These are phyloP conservation scores for Zygosaccharomyces sapae DNA, from an alignment of 1,139 yeast species.

Conservation along the genomic window DNA sequence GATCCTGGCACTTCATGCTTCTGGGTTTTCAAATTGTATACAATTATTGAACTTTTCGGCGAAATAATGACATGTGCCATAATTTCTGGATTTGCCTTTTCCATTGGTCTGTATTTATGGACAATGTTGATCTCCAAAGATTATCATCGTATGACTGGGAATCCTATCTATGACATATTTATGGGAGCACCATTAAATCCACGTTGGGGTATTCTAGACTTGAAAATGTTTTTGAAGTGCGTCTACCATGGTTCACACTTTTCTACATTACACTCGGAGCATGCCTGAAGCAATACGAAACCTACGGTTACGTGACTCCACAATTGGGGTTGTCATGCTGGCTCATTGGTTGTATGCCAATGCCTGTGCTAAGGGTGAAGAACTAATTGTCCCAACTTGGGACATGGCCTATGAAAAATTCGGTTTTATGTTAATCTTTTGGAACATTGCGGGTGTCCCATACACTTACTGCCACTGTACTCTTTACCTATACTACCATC, in stretches of 20 bases:
- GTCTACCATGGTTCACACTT: constrained; percentile 93
- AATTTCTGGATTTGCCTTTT: constrained; percentile 62
- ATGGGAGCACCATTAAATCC: constrained; percentile 98
- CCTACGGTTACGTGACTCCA: constrained; percentile 72
- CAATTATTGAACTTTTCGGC: constrained; percentile 76
- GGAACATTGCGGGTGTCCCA: constrained; percentile 99
- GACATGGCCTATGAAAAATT: constrained; percentile 99
- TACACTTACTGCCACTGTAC: constrained; percentile 96
- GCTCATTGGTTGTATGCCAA: constrained; percentile 96
- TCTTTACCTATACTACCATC: constrained; percentile 71
- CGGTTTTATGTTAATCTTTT: constrained; percentile 95
- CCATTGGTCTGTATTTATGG: constrained; percentile 58
- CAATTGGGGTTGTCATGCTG: constrained; percentile 70
- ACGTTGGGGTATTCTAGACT: constrained; percentile 83
- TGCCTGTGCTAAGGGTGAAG: constrained; percentile 97
- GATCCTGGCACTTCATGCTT: constrained; percentile 59
- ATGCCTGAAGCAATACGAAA: constrained; percentile 72
- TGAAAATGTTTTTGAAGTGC: constrained; percentile 95
- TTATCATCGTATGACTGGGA: constrained; percentile 88
- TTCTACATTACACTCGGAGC: constrained; percentile 74
- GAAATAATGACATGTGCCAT: constrained; percentile 92
- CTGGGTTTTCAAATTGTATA: constrained; percentile 72
- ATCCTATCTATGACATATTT: constrained; percentile 82
- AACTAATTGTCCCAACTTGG: constrained; percentile 95
- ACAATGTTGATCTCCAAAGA: constrained; percentile 65